Base-by-base conservation (phyloP, 192 early-diverging fungal species). In the Ramicandelaber brevisporus region DNA sequence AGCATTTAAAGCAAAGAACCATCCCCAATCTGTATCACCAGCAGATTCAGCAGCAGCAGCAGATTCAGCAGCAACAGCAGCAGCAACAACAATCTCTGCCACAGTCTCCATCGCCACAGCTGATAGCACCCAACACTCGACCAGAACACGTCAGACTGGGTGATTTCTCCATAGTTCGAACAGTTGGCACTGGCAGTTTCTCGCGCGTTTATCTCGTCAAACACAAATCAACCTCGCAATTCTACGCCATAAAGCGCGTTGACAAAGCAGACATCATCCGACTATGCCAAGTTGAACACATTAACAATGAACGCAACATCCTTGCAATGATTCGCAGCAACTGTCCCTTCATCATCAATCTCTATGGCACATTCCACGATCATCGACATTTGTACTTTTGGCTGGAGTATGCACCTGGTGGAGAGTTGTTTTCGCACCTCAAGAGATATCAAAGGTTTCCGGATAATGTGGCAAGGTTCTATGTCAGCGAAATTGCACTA, bases 131-230 rank as follows among this genome's bases (percentile, higher is more conserved):
- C n/a, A n/a, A n/a, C n/a, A n/a, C n/a, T n/a, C n/a, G n/a, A n/a
- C n/a, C n/a, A n/a, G n/a, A n/a, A n/a, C n/a, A n/a, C n/a, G n/a
- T n/a, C n/a, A n/a, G n/a, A n/a, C n/a, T n/a, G n/a, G n/a, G n/a
- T n/a, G n/a, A n/a, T n/a, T n/a, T n/a, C n/a, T n/a, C n/a, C n/a
- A n/a, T n/a, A n/a, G n/a, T n/a, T n/a, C n/a, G n/a, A n/a, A n/a
- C n/a, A n/a, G n/a, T n/a, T n/a, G 88, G 89, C 14, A 96, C 89
- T 5, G 89, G 89, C 24, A 96, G 86, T 20, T 96, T 96, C 55
- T 85, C 86, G 2, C 58, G 90, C 19, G 90, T 97, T 7, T 88
- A 87, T 46, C 63, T 97, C 19, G 64, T 76, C 18, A 68, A 73
- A 43, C 80, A 72, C 47, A 56, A 52, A 37, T 34, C 50, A 8